Percentiles rank a stretch among this genome's conserved stretches.
These are phyloP conservation scores for Schizosaccharomyces octosporus DNA, from an alignment of 805 yeast genomes.

Conservation along the genomic window DNA sequence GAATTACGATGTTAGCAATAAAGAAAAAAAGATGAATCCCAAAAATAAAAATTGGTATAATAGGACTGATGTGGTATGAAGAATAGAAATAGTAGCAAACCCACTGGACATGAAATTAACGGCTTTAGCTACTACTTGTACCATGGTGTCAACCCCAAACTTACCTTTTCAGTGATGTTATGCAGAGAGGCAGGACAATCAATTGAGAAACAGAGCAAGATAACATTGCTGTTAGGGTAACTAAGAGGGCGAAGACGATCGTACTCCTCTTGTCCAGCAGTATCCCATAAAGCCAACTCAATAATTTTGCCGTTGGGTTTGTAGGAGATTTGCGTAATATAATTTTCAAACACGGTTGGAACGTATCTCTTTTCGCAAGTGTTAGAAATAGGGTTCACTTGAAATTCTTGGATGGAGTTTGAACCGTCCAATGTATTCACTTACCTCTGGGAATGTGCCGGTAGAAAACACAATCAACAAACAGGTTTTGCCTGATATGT, in stretches of 20 bases:
- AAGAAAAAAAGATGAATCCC: too few relatives aligned
- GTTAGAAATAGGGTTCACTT: not conserved
- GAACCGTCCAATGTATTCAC: not conserved
- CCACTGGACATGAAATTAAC: too few relatives aligned
- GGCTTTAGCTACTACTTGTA: too few relatives aligned
- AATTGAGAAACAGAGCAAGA: slow-evolving; percentile 53
- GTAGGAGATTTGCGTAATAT: slow-evolving; percentile 30
- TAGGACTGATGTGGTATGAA: too few relatives aligned
- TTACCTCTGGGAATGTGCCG: slow-evolving; percentile 74
- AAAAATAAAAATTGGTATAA: too few relatives aligned
- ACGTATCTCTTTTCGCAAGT: slow-evolving; percentile 23
- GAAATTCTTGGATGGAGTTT: not conserved
- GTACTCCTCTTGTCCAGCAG: slow-evolving; percentile 77
- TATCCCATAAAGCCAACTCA: slow-evolving; percentile 64
- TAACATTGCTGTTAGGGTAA: slow-evolving; percentile 54
- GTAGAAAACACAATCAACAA: slow-evolving; percentile 65
- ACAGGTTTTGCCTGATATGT: slow-evolving; percentile 31
- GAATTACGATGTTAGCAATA: not conserved
- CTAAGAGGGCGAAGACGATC: slow-evolving; percentile 56
- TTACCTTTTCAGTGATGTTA: slow-evolving; percentile 32
- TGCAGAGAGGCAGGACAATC: slow-evolving; percentile 37
- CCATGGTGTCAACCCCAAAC: not conserved
- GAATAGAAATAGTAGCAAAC: too few relatives aligned
- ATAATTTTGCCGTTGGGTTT: slow-evolving; percentile 26
- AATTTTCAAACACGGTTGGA: slow-evolving; percentile 67